A percentile compares a stretch with the other conserved stretches of the same genome.
phyloP scores from a whole-genome alignment of 179 eudicot species.

The Vitellaria paradoxa region DNA sequence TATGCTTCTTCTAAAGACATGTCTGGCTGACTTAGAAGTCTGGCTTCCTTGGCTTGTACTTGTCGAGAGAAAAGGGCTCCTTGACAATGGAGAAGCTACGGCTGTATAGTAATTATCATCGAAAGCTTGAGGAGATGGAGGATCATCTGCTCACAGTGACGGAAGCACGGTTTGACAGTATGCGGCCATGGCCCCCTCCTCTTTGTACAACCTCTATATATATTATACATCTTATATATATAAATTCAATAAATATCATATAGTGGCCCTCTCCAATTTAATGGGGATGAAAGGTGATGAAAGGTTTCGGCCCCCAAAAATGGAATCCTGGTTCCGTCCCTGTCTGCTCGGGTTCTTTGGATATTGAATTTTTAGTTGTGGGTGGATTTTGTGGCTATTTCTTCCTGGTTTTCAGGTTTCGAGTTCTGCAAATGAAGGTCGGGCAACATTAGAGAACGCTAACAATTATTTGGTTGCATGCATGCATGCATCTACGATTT shows the following conservation, averaged over 20 bases:
- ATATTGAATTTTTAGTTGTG: neutral
- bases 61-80: constrained; percentile 10
- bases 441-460: neutral
- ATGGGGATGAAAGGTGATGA: too few species aligned
- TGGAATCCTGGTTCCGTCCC: too few species aligned
- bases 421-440: constrained; percentile 11
- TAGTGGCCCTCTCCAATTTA: too few species aligned
- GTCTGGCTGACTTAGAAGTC: neutral
- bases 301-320: too few species aligned
- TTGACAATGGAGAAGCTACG: constrained; percentile 10
- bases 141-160: neutral
- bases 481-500: neutral
- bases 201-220: too few species aligned
- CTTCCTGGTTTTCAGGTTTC: neutral
- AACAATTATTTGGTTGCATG: neutral
- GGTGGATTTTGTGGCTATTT: neutral
- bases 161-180: too few species aligned
- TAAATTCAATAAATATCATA: too few species aligned
- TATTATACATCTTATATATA: too few species aligned
- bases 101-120: neutral
- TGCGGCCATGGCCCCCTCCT: too few species aligned
- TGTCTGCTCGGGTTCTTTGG: neutral
- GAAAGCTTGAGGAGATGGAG: constrained; percentile 6
- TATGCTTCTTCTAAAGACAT: constrained; percentile 14
- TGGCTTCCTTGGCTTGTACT: constrained; percentile 20